Base-by-base conservation (phyloP, 768 basidiomycete species). In the Tricholoma furcatifolium region DNA sequence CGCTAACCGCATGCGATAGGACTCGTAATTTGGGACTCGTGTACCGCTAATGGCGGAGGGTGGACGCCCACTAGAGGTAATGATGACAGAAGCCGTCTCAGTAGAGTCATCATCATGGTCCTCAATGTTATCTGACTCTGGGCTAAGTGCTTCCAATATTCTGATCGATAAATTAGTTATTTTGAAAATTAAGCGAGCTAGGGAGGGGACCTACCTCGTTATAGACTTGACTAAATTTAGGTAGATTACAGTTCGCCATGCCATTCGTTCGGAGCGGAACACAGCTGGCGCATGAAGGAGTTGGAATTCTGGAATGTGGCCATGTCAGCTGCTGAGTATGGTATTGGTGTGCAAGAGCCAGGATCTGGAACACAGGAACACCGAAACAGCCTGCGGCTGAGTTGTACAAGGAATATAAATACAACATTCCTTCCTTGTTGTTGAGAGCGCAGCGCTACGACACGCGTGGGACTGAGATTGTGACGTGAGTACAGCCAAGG, bases 211-310 rank as follows among this genome's bases (percentile, higher is more conserved):
- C 57, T 65, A 84, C 86, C 86, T 82, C 62, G 85, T 83, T 61
- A 93, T 72, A 55, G 91, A 93, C 65, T 85, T 84, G 54, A 92
- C 87, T 57, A 93, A 77, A 69, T 93, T 93, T 55, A 93, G 80
- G 71, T 93, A 93, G 62, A 93, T 88, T 60, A 93, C 90, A 45
- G 88, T 81, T 47, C 91, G 83, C 91, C 91, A 93, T 23, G 90
- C 88, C 50, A 88, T 83, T 56, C 91, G 79, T 65, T 93, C 90
- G 15, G 85, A 82, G 58, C 81, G 82, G 67, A 93, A 92, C 34
- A 86, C 81, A 32, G 81, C 82, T 8, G 87, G 87, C 1, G 86
- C 79, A 65, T 93, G 88, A 64, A 91, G 69, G 11, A 93, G 77
- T 68, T 92, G 90, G 63, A 92, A 93, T 72, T 92, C 90, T 92